phyloP scores from a whole-genome alignment of 257 asterid species.

The Perilla frutescens region DNA sequence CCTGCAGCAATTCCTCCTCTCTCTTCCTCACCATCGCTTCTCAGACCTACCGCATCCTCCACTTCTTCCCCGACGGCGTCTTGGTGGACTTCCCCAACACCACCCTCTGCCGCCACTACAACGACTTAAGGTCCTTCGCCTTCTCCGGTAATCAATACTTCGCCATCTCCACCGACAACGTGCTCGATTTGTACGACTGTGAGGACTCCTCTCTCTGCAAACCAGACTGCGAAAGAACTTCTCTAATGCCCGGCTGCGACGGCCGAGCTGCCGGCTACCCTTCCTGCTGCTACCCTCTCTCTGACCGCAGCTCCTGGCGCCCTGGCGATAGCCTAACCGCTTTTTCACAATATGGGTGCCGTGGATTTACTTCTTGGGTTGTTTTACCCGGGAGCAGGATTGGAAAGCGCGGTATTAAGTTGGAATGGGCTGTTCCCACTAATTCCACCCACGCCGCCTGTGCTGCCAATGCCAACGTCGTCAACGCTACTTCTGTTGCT shows the following conservation, averaged over 20 bases:
- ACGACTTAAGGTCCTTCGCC: slow-evolving; percentile 53
- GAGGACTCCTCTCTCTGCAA: slow-evolving; percentile 71
- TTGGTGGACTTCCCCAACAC: slow-evolving; percentile 61
- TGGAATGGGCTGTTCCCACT: slow-evolving; percentile 72
- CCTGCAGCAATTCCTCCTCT: slow-evolving; percentile 58
- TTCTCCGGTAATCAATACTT: slow-evolving; percentile 49
- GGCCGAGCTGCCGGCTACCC: slow-evolving; percentile 44
- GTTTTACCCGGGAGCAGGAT: slow-evolving; percentile 41
- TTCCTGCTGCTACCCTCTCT: slow-evolving; percentile 69
- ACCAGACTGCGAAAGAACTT: slow-evolving; percentile 50
- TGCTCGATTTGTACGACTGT: slow-evolving; percentile 68
- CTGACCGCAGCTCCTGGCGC: slow-evolving; percentile 55
- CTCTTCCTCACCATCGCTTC: slow-evolving; percentile 51
- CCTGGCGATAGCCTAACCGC: slow-evolving; percentile 46
- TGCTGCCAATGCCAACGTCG: slow-evolving; percentile 46
- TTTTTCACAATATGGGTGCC: slow-evolving; percentile 60
- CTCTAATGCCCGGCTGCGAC: slow-evolving; percentile 51
- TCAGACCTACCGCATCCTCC: slow-evolving; percentile 50
- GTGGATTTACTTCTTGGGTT: slow-evolving; percentile 72
- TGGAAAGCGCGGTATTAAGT: slow-evolving; percentile 60
- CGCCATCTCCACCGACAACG: slow-evolving; percentile 60
- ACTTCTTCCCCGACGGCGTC: slow-evolving; percentile 62
- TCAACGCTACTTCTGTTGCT: slow-evolving; percentile 57
- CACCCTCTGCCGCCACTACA: slow-evolving; percentile 61
- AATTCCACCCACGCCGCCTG: slow-evolving; percentile 51